phyloP scores from a whole-genome alignment of 2,329 filamentous ascomycete genomes.

The Calonectria leucothoes region DNA sequence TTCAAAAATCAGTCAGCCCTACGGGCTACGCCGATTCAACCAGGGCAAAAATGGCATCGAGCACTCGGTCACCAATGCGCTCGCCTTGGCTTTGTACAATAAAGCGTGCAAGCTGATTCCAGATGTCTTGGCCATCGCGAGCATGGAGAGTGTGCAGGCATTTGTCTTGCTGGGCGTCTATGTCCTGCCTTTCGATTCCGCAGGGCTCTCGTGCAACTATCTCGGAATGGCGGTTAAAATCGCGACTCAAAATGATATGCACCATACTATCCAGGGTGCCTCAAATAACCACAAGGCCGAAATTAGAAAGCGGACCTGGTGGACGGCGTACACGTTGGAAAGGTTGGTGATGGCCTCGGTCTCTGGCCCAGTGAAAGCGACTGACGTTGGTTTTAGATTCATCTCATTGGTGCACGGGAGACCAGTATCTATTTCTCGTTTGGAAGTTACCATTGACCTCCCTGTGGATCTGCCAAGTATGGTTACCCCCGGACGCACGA shows the following conservation, averaged over 20 bases:
- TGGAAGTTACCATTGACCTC: constrained; percentile 64
- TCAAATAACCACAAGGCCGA: constrained; percentile 58
- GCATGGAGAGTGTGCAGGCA: constrained; percentile 68
- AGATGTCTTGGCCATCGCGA: constrained; percentile 66
- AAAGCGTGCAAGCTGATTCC: constrained; percentile 65
- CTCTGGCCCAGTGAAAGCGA: not conserved
- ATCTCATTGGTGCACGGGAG: constrained; percentile 67
- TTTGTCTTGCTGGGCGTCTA: constrained; percentile 67
- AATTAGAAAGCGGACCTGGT: constrained; percentile 66
- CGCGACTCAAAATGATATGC: constrained; percentile 71
- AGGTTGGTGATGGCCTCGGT: constrained; percentile 50
- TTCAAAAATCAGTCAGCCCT: constrained; percentile 23
- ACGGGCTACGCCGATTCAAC: not conserved
- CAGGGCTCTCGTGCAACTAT: constrained; percentile 67
- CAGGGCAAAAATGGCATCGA: not conserved
- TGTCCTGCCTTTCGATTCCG: constrained; percentile 65
- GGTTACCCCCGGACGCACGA: constrained; percentile 52
- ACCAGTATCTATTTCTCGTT: constrained; percentile 61
- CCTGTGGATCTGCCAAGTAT: constrained; percentile 58
- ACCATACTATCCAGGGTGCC: constrained; percentile 61
- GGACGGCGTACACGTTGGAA: constrained; percentile 68
- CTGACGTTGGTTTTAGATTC: constrained; percentile 48
- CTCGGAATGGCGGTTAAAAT: constrained; percentile 66
- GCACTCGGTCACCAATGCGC: not conserved
- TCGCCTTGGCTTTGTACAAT: constrained; percentile 61